Evolutionary conservation across 352 stramenopile species (phyloP), one percentile per base, ranked within the genome.

Genomic region (Stramenopiles sp.): DNA sequence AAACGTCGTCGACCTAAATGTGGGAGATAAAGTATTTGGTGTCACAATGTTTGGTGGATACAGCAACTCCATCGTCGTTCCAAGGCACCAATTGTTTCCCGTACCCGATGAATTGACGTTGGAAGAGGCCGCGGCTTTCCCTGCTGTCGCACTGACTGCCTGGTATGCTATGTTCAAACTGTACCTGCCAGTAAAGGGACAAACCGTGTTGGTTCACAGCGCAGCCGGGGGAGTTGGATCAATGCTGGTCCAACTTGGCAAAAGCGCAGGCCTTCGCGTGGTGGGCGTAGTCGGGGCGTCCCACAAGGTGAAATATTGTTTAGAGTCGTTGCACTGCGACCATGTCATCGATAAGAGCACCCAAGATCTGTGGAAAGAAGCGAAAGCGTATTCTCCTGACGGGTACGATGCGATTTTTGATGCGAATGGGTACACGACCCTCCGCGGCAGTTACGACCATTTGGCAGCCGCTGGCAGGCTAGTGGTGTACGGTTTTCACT

Each of bases 1-100:
- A 63, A 63, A 63, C 43, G 25, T 63, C 25, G 12, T 18, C 12
- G 25, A 63, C 25, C 25, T 63, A 25, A 63, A 63, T 18, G 12
- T 63, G 25, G 43, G 43, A 18, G 43, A 63, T 63, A 63, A 63
- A 63, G 43, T 63, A 63, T 63, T 63, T 63, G 43, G 43, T 63
- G 43, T 63, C 12, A 63, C 43, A 63, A 63, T 63, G 43, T 63
- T 63, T 63, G 43, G 43, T 63, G 43, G 43, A 12, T 63, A 63
- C 25, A 63, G 43, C 25, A 63, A 63, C 43, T 63, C 43, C 43
- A 25, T 63, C 12, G 43, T 63, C 25, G 43, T 63, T 12, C 43
- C 43, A 63, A 12, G 43, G 25, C 43, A 63, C 25, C 43, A 63
- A 63, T 18, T 63, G 12, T 63, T 18, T 63, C 43, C 12, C 25